Base-by-base conservation (phyloP, 345 rosid genomes). In the Gossypium turneri region DNA sequence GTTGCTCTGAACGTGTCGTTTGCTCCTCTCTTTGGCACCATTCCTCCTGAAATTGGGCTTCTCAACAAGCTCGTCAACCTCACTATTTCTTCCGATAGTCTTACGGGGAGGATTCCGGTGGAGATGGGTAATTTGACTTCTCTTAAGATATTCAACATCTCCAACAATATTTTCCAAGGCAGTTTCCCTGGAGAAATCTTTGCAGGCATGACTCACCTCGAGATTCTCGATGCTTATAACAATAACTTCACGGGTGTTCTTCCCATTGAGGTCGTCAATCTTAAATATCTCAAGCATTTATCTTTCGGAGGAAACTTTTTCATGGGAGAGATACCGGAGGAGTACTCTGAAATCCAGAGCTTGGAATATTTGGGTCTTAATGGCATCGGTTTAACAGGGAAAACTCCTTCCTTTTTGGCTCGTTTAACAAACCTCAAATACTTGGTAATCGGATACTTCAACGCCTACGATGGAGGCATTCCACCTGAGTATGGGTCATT, bases 271-370 rank as follows among this genome's bases (percentile, higher is more conserved):
- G 48, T 94, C 16, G 79, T 19, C 0, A 66, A 52, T 47, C 79
- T 94, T n/a, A 86, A 78, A 79, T 85, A 87, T 53, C 89, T 92
- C 0, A 88, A 78, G 82, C 80, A 84, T 57, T 86, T 92, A 27
- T 73, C 57, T 65, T 80, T 92, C 2, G 97, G 90, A 4, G 98
- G 98, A 3, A 94, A 94, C 79, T 92, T 59, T 80, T 90, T 94
- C 84, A 71, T 67, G 29, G 97, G 98, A 10, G 81, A 76, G 70
- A 88, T 92, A 52, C 98, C 97, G 1, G 89, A 88, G 76, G 81
- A 82, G 11, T 94, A 88, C 75, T 85, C 93, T 11, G 91, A 89
- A 56, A 85, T 92, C 24, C 75, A 77, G 70, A 89, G 85, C 81
- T 82, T 94, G 81, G 95, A 90, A 75, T 88, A 53, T 68, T 79